phyloP scores from a whole-genome alignment of 805 yeast species.

The Ogataea sp. region DNA sequence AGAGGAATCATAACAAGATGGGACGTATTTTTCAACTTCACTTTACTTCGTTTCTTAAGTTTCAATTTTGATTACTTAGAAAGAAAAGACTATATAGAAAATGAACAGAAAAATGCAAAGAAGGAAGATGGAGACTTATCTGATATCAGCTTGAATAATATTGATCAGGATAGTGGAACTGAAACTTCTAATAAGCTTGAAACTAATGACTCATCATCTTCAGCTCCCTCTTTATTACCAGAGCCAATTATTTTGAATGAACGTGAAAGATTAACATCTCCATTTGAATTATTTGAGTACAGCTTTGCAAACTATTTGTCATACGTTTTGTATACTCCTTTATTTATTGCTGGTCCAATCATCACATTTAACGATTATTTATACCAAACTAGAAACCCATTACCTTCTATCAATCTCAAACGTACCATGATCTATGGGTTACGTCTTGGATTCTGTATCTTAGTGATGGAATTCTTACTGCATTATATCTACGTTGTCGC shows the following conservation, averaged over 20 bases:
- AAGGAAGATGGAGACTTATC: slow-evolving; percentile 1
- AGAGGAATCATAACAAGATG: slow-evolving; percentile 80
- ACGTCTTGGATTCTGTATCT: slow-evolving; percentile 62
- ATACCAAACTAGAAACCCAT: slow-evolving; percentile 55
- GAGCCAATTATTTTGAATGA: slow-evolving; percentile 34
- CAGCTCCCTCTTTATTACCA: slow-evolving; percentile 8
- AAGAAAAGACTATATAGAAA: slow-evolving; percentile 16
- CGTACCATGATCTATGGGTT: slow-evolving; percentile 54
- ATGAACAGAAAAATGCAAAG: neutral
- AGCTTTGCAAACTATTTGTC: slow-evolving; percentile 59
- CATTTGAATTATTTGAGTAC: slow-evolving; percentile 55
- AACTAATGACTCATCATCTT: neutral
- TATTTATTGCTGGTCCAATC: slow-evolving; percentile 93
- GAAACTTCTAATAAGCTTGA: slow-evolving; percentile 5
- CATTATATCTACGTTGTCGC: slow-evolving; percentile 93
- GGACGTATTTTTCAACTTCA: slow-evolving; percentile 94
- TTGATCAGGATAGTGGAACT: slow-evolving; percentile 6
- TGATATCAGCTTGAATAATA: slow-evolving; percentile 6
- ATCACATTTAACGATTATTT: slow-evolving; percentile 86
- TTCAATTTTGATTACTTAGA: slow-evolving; percentile 70
- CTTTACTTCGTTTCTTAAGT: slow-evolving; percentile 75
- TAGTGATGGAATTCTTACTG: slow-evolving; percentile 82
- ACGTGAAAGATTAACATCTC: slow-evolving; percentile 56
- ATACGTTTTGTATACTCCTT: slow-evolving; percentile 76
- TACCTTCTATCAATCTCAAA: slow-evolving; percentile 49